Conservation (phyloP, 495 filamentous ascomycete species). For the Neurospora cerealis region DNA sequence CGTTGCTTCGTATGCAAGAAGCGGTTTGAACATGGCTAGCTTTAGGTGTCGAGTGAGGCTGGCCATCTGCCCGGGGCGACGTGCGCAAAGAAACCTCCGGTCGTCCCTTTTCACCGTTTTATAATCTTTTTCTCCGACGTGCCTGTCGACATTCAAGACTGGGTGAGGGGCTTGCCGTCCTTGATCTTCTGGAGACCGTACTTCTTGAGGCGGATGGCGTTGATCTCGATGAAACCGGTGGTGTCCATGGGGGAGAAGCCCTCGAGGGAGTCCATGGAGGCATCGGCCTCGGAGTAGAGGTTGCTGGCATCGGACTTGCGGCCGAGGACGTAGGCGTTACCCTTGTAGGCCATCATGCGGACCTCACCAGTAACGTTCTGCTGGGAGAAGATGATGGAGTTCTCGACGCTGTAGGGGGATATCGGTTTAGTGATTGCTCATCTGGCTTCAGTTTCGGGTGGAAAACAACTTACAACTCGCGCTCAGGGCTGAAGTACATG, state of each 20-base stretch:
- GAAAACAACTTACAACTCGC: conserved; percentile 25
- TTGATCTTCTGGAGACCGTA: conserved; percentile 63
- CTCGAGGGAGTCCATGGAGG: conserved; percentile 79
- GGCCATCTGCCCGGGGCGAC: neutral
- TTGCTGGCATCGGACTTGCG: conserved; percentile 70
- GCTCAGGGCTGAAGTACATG: conserved; percentile 71
- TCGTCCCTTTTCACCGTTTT: neutral
- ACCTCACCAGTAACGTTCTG: conserved; percentile 54
- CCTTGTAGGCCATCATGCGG: conserved; percentile 67
- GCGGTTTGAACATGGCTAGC: neutral
- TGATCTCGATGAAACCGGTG: conserved; percentile 63
- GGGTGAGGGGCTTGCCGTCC: conserved; percentile 41
- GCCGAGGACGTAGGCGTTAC: conserved; percentile 61
- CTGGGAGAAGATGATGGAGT: conserved; percentile 60
- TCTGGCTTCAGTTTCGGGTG: conserved; percentile 45
- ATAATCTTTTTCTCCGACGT: neutral
- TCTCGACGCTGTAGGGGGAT: conserved; percentile 34
- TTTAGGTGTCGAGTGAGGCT: neutral
- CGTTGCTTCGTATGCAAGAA: neutral
- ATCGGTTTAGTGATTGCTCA: conserved; percentile 52
- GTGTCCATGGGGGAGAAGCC: conserved; percentile 68
- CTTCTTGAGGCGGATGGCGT: conserved; percentile 85
- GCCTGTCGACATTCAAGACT: conserved; percentile 10
- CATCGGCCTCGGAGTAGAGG: conserved; percentile 72
- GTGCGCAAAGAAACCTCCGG: neutral